These are phyloP conservation scores for Houttuynia cordata DNA, from an alignment of 164 flowering plant species.

Conservation along the genomic window DNA sequence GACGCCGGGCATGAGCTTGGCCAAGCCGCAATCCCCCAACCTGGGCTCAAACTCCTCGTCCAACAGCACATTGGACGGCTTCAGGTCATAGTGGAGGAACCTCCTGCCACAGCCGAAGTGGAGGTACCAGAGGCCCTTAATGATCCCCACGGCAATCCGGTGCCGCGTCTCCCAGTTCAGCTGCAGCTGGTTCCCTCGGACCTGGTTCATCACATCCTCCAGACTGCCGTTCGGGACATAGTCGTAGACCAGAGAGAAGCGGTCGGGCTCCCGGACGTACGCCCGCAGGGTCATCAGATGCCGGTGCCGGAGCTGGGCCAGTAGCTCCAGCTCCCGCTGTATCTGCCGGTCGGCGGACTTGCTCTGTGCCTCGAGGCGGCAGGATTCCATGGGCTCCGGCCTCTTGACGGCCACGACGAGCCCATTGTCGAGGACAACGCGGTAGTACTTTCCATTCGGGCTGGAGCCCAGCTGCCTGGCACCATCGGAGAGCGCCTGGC, in stretches of 20 bases:
- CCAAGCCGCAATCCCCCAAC: conserved; percentile 66
- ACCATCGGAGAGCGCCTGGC: conserved; percentile 39
- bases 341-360: conserved; percentile 48
- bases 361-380: conserved; percentile 24
- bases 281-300: conserved; percentile 85
- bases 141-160: conserved; percentile 75
- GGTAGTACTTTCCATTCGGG: conserved; percentile 59
- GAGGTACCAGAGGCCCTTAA: conserved; percentile 69
- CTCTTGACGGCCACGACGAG: conserved; percentile 65
- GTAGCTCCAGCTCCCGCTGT: conserved; percentile 57
- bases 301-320: conserved; percentile 56
- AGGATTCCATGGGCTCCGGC: conserved; percentile 40
- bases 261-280: conserved; percentile 50
- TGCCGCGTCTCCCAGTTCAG: conserved; percentile 78
- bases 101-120: conserved; percentile 58
- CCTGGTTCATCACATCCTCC: conserved; percentile 61
- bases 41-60: conserved; percentile 78
- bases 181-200: conserved; percentile 43
- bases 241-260: conserved; percentile 65
- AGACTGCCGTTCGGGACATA: conserved; percentile 63
- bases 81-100: conserved; percentile 63
- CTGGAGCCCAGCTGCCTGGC: conserved; percentile 55
- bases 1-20: conserved; percentile 42
- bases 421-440: conserved; percentile 61
- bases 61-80: conserved; percentile 79